Base-by-base conservation (phyloP, 345 rosid genomes). In the Leavenworthia alabamica region DNA sequence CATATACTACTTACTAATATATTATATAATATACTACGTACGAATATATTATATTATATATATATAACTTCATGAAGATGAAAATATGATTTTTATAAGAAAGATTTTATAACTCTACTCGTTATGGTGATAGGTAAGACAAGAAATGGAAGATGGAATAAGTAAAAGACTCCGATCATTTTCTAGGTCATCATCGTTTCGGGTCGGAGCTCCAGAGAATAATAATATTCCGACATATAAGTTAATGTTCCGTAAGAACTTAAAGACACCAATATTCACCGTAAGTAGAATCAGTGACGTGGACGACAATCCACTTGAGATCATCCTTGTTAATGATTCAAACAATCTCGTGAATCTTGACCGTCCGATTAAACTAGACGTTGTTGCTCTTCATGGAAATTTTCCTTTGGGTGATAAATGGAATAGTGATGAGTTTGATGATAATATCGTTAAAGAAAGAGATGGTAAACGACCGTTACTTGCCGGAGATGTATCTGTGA, bases 391-490 rank as follows among this genome's bases (percentile, higher is more conserved):
- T 1, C 88, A 89, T 13, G 97, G 98, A 7, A 94, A 92, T 56
- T 92, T 89, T 60, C 80, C 88, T 12, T 20, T 77, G 0, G 67
- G 67, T 1, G 68, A 65, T 26, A 65, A 29, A 23, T 92, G 98
- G 98, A 89, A 69, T 0, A 75, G 71, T 13, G 79, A 82, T 28
- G 96, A 83, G 16, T 92, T 86, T 28, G 82, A 83, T 1, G 60
- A 59, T 27, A 79, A 69, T 13, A 76, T 92, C 1, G 75, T 85
- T 37, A 89, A 67, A 76, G 94, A 89, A 78, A 83, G 98, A 55
- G 52, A 72, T 0, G 98, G 98, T 4, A 89, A 82, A 64, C 68
- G 98, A n/a, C 98, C 98, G 9, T 75, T 92, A 69, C 86, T 92
- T 5, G 70, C 98, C 19, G 98, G 98, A 35, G 98, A 86, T 16